phyloP scores from a whole-genome alignment of 2,329 filamentous ascomycete genomes.

The Sporothrix globosa region DNA sequence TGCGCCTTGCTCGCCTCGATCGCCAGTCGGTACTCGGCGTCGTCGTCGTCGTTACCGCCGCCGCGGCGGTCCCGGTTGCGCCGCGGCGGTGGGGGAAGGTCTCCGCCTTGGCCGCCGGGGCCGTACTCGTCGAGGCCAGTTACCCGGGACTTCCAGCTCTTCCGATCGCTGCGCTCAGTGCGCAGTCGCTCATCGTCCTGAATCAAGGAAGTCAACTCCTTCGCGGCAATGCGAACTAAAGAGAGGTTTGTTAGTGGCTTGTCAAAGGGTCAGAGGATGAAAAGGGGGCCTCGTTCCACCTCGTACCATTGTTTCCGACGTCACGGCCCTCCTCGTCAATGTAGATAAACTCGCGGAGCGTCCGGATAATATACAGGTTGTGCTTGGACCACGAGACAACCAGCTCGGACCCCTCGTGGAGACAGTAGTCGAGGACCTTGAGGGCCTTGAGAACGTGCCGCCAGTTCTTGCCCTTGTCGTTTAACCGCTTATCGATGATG shows the following conservation, averaged over 20 bases:
- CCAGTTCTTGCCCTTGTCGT: conserved; percentile 99
- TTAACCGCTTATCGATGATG: conserved; percentile 97
- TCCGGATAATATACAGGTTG: conserved; percentile 99
- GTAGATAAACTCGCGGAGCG: conserved; percentile 93
- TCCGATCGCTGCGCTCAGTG: conserved; percentile 86
- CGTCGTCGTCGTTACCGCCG: conserved; percentile 71
- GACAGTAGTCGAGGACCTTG: conserved; percentile 96
- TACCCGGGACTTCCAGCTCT: conserved; percentile 95
- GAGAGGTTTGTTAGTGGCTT: conserved; percentile 39
- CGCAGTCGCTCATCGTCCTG: conserved; percentile 91
- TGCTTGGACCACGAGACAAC: conserved; percentile 98
- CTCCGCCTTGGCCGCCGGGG: conserved; percentile 46
- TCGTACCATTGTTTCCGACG: conserved; percentile 91
- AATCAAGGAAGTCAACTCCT: conserved; percentile 89
- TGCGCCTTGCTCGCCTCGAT: conserved; percentile 95
- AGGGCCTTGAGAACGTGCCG: conserved; percentile 95
- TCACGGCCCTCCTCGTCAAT: conserved; percentile 94
- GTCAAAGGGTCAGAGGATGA: not conserved
- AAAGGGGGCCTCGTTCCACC: not conserved
- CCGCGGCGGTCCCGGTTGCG: conserved; percentile 55
- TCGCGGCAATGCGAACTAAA: conserved; percentile 89
- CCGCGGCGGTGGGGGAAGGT: conserved; percentile 43
- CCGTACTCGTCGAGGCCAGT: conserved; percentile 85
- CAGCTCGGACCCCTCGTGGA: conserved; percentile 94
- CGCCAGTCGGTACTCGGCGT: conserved; percentile 86